These are phyloP conservation scores for Cytospora leucostoma DNA, from an alignment of 2,329 filamentous ascomycete genomes.

Conservation along the genomic window DNA sequence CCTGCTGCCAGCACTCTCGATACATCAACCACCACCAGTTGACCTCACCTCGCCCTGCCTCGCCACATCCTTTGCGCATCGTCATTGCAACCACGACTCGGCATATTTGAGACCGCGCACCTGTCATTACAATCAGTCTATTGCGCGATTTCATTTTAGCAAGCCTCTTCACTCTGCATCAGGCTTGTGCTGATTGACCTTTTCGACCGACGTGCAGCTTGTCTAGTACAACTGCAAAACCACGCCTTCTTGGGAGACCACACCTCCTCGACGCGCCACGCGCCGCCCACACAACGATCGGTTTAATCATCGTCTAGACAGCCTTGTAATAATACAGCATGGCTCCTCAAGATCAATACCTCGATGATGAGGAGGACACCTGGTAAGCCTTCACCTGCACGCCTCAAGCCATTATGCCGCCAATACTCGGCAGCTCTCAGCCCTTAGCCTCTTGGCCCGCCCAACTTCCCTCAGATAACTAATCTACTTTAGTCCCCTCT, in stretches of 20 bases:
- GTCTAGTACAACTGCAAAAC: slow-evolving; percentile 16
- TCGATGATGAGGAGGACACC: slow-evolving; percentile 71
- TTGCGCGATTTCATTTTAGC: slow-evolving; percentile 6
- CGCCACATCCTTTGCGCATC: slow-evolving; percentile 15
- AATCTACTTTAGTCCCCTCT: slow-evolving; percentile 72
- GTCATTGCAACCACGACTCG: slow-evolving; percentile 1
- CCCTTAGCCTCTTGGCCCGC: slow-evolving; percentile 21
- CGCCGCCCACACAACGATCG: background rate
- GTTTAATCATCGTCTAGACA: background rate
- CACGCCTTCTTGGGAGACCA: slow-evolving; percentile 26
- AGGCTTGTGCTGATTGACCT: slow-evolving; percentile 2
- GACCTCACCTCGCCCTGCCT: slow-evolving; percentile 9
- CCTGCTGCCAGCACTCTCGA: slow-evolving; percentile 14
- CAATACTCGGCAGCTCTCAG: slow-evolving; percentile 17
- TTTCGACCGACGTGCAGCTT: slow-evolving; percentile 5
- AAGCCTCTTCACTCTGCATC: slow-evolving; percentile 4
- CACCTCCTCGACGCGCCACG: slow-evolving; percentile 14
- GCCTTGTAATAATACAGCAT: slow-evolving; percentile 43
- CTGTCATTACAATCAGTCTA: slow-evolving; percentile 8
- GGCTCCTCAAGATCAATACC: slow-evolving; percentile 70
- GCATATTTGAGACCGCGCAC: background rate
- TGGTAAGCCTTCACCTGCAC: slow-evolving; percentile 50
- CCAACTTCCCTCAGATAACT: slow-evolving; percentile 32
- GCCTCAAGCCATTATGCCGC: slow-evolving; percentile 30
- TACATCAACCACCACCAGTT: slow-evolving; percentile 2